Percentiles rank a stretch among this genome's conserved stretches.
Conservation (phyloP, 2,329 filamentous ascomycete genomes). For the Pestalotiopsis sp. region DNA sequence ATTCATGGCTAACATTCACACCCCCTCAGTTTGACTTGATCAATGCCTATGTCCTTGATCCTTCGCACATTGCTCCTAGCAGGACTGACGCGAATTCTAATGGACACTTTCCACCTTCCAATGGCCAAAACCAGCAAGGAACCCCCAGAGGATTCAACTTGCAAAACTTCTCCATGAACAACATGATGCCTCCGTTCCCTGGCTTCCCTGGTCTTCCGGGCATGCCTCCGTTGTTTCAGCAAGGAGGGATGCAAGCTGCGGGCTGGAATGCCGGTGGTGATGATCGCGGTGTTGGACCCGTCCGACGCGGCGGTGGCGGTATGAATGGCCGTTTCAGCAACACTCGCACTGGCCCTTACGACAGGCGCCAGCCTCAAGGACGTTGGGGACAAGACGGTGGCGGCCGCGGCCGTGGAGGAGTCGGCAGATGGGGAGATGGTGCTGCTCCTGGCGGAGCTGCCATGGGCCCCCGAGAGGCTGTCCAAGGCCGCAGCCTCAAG, state of each 20-base stretch:
- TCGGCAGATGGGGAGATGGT: constrained; percentile 70
- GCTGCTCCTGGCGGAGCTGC: constrained; percentile 72
- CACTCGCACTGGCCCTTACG: constrained; percentile 71
- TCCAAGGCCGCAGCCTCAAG: constrained; percentile 88
- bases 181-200: constrained; percentile 58
- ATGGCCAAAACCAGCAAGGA: constrained; percentile 73
- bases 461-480: constrained; percentile 85
- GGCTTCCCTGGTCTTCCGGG: constrained; percentile 55
- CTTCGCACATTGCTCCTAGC: constrained; percentile 90
- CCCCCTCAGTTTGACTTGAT: constrained; percentile 74
- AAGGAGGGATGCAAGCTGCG: constrained; percentile 42
- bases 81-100: constrained; percentile 93
- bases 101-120: constrained; percentile 85
- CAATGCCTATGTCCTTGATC: constrained; percentile 92
- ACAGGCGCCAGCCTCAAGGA: constrained; percentile 62
- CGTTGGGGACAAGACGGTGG: constrained; percentile 51
- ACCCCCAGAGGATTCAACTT: constrained; percentile 93
- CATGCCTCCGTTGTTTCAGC: constrained; percentile 55
- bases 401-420: constrained; percentile 50
- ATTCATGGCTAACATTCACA: neutral
- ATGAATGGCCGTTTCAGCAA: constrained; percentile 59
- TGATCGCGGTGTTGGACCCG: constrained; percentile 62
- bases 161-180: constrained; percentile 65
- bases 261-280: constrained; percentile 51
- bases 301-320: constrained; percentile 70